Evolutionary conservation across 2,329 filamentous ascomycete genomes (phyloP).

Genomic region (Xylariales sp.): DNA sequence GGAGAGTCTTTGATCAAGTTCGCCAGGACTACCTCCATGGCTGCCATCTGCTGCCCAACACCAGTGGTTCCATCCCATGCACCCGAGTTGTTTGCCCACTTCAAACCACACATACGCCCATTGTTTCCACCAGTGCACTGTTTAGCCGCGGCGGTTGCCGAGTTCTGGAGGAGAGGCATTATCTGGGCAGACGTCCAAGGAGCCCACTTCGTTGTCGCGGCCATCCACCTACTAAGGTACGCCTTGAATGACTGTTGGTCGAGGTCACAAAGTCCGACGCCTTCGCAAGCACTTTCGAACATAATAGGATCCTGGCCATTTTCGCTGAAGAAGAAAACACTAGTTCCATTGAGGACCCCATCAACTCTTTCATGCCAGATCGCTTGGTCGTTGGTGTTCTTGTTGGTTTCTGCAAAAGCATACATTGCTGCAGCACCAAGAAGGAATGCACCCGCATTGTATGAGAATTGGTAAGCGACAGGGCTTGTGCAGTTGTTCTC

Average conservation of each 20-base stretch:
- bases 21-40: constrained; percentile 59
- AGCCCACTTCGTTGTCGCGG: constrained; percentile 58
- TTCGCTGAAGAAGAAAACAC: constrained; percentile 47
- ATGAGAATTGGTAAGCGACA: constrained; percentile 62
- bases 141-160: constrained; percentile 51
- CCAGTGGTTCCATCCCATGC: constrained; percentile 56
- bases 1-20: constrained; percentile 48
- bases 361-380: constrained; percentile 56
- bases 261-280: constrained; percentile 53
- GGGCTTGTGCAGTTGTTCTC: constrained; percentile 52
- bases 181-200: constrained; percentile 52
- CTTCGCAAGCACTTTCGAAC: constrained; percentile 63
- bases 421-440: constrained; percentile 66
- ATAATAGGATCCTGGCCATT: constrained; percentile 44
- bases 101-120: constrained; percentile 54
- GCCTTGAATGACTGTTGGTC: constrained; percentile 63
- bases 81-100: constrained; percentile 48
- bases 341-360: constrained; percentile 48
- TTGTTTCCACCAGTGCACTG: constrained; percentile 56
- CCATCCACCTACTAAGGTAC: constrained; percentile 58
- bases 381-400: constrained; percentile 25
- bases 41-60: constrained; percentile 68
- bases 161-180: constrained; percentile 48
- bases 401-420: constrained; percentile 47
- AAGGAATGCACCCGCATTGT: constrained; percentile 64